Evolutionary conservation across 768 basidiomycete species (phyloP).

Genomic region (Pleurotus salmoneostramineus): DNA sequence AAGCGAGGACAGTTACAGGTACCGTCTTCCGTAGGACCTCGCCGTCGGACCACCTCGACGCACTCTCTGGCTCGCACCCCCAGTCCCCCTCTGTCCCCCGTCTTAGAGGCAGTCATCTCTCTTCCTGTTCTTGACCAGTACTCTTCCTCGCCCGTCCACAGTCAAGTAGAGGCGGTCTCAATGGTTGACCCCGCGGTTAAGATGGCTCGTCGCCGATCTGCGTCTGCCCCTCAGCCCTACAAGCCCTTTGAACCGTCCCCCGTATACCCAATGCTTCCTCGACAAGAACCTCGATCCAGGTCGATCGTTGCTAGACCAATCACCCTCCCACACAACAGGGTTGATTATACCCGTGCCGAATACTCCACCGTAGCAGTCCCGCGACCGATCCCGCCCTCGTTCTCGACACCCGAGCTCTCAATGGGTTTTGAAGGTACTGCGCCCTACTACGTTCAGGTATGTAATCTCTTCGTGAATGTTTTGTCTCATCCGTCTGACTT

Average conservation of each 20-base stretch:
- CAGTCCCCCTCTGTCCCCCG: not conserved
- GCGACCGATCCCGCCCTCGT: constrained; percentile 2
- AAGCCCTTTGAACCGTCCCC: not conserved
- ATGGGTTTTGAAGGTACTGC: not conserved
- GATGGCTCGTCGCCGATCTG: constrained; percentile 23
- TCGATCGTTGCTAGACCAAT: constrained; percentile 8
- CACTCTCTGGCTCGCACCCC: not conserved
- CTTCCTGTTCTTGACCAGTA: constrained; percentile 1
- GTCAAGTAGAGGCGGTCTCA: constrained; percentile 4
- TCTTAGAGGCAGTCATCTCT: not conserved
- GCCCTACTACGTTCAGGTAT: not conserved
- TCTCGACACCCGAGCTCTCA: constrained; percentile 1
- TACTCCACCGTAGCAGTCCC: not conserved
- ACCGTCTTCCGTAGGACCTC: constrained; percentile 17
- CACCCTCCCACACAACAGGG: not conserved
- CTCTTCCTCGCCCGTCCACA: not conserved
- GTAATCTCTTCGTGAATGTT: not conserved
- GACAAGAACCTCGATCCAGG: constrained; percentile 3
- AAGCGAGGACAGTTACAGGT: constrained; percentile 4
- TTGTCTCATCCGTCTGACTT: not conserved
- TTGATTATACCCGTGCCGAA: not conserved
- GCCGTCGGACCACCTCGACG: constrained; percentile 10
- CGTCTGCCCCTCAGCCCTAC: constrained; percentile 25
- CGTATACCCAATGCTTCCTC: not conserved
- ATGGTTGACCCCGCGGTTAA: constrained; percentile 16